phyloP scores from a whole-genome alignment of 1,284 basidiomycete species.

The Cerioporus squamosus region DNA sequence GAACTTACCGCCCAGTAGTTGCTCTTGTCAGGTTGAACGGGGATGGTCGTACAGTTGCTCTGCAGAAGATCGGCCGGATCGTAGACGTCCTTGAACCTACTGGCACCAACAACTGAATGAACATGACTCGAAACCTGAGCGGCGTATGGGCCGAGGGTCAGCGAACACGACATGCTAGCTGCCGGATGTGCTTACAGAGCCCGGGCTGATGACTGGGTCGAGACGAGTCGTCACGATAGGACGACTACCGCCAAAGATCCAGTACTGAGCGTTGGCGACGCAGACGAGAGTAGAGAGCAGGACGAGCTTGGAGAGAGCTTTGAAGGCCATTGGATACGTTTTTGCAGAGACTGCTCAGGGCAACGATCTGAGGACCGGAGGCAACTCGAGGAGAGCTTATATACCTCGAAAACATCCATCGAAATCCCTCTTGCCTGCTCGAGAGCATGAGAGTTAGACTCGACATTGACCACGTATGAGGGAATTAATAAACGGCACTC shows the following conservation, averaged over 20 bases:
- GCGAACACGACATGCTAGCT: too few species aligned
- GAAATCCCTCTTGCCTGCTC: too few species aligned
- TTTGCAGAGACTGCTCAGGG: not conserved
- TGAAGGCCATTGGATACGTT: not conserved
- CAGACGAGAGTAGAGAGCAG: conserved; percentile 12
- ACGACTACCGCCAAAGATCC: conserved; percentile 30
- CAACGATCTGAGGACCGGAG: not conserved
- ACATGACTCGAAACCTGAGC: conserved; percentile 28
- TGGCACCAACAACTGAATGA: conserved; percentile 36
- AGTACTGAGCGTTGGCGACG: conserved; percentile 28
- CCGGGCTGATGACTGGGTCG: conserved; percentile 34
- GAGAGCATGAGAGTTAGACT: too few species aligned
- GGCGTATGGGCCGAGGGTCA: not conserved
- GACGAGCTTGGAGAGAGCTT: conserved; percentile 15
- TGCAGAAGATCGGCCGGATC: conserved; percentile 26
- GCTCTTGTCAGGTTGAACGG: conserved; percentile 30
- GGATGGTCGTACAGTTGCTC: conserved; percentile 29
- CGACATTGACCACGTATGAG: too few species aligned
- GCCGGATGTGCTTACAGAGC: conserved; percentile 16
- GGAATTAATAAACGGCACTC: too few species aligned
- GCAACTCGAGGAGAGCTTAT: not conserved
- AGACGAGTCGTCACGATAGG: conserved; percentile 32
- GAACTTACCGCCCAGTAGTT: conserved; percentile 33
- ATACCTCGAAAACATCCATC: not conserved
- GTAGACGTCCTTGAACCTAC: conserved; percentile 27